phyloP scores from a whole-genome alignment of 768 basidiomycete genomes.

The Rhizopogon rudus region DNA sequence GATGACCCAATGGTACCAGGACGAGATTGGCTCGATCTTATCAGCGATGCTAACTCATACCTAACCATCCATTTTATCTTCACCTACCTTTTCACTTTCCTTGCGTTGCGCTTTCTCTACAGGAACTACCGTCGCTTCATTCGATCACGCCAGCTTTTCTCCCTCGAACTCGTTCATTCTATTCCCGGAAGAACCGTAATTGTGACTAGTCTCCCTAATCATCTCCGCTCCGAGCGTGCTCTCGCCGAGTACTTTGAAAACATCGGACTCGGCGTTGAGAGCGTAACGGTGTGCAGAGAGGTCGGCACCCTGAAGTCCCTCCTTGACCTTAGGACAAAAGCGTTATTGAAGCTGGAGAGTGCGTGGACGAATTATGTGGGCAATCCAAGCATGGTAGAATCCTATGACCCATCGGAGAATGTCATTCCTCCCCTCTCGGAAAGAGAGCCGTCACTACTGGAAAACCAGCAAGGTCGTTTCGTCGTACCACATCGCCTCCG shows the following conservation, averaged over 20 bases:
- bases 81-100: slow-evolving; percentile 88
- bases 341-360: slow-evolving; percentile 70
- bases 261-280: slow-evolving; percentile 85
- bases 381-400: slow-evolving; percentile 84
- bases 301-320: slow-evolving; percentile 67
- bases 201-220: slow-evolving; percentile 77
- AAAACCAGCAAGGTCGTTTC: slow-evolving; percentile 49
- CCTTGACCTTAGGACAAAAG: slow-evolving; percentile 76
- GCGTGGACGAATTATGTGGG: slow-evolving; percentile 93
- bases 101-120: slow-evolving; percentile 83
- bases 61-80: slow-evolving; percentile 87
- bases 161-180: slow-evolving; percentile 90
- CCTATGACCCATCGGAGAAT: slow-evolving; percentile 70
- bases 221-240: slow-evolving; percentile 78
- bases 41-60: slow-evolving; percentile 87
- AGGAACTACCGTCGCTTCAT: slow-evolving; percentile 88
- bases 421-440: slow-evolving; percentile 40
- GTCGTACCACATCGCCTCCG: slow-evolving; percentile 72
- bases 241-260: slow-evolving; percentile 93
- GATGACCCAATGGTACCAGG: slow-evolving; percentile 26
- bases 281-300: slow-evolving; percentile 84
- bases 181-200: slow-evolving; percentile 92
- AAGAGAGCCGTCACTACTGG: slow-evolving; percentile 48
- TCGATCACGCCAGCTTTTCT: slow-evolving; percentile 88
- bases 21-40: slow-evolving; percentile 79